phyloP scores from a whole-genome alignment of 768 basidiomycete species.

The Suillus bovinus region DNA sequence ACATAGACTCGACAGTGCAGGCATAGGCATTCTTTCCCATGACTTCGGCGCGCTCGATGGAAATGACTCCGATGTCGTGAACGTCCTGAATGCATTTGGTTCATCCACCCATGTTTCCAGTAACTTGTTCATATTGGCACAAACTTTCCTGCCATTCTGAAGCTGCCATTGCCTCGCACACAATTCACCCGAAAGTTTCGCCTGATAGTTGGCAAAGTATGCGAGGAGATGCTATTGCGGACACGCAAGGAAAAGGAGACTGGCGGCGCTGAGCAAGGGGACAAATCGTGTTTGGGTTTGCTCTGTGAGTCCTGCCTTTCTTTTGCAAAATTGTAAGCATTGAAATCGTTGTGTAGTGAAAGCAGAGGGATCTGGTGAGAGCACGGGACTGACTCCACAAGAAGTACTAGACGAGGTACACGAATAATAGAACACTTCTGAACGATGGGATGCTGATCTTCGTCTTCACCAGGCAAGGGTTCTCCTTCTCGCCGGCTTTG shows the following conservation, averaged over 20 bases:
- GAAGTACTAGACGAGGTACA: not conserved
- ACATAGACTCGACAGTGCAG: constrained; percentile 43
- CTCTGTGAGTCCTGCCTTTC: not conserved
- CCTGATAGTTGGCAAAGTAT: constrained; percentile 34
- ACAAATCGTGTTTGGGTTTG: constrained; percentile 1
- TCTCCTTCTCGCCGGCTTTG: constrained; percentile 18
- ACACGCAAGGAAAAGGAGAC: constrained; percentile 35
- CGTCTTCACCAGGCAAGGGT: constrained; percentile 13
- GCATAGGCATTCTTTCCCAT: constrained; percentile 47
- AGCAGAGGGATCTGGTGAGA: not conserved
- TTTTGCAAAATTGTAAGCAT: not conserved
- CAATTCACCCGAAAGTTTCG: constrained; percentile 28
- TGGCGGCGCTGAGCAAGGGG: constrained; percentile 19
- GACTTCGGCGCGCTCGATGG: constrained; percentile 45
- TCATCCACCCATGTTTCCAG: constrained; percentile 16
- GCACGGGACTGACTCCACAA: not conserved
- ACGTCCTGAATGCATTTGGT: constrained; percentile 26
- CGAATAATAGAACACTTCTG: not conserved
- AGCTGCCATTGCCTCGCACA: constrained; percentile 32
- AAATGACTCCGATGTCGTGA: constrained; percentile 26
- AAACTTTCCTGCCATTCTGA: constrained; percentile 32
- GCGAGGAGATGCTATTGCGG: constrained; percentile 32
- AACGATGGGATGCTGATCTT: not conserved
- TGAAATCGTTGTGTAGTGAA: not conserved
- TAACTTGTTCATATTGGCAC: constrained; percentile 20